Evolutionary conservation across 257 asterid species (phyloP).

Genomic region (Rhazya stricta): DNA sequence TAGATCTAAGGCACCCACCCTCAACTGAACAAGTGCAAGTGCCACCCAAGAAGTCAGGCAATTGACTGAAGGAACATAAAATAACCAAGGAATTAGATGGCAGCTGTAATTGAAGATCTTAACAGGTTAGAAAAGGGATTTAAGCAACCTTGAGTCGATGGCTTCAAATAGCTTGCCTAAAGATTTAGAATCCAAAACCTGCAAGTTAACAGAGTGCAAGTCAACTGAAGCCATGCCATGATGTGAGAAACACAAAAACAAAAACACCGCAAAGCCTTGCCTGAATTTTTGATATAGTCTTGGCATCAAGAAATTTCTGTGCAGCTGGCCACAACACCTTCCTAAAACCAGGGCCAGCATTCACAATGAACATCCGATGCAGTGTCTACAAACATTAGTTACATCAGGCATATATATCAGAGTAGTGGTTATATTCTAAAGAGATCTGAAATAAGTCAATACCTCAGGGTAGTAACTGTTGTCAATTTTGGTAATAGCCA

Average conservation of each 20-base stretch:
- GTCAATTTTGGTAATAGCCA: slow-evolving; percentile 80
- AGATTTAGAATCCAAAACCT: slow-evolving; percentile 82
- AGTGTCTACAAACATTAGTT: slow-evolving; percentile 61
- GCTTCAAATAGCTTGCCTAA: slow-evolving; percentile 69
- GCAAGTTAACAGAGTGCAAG: slow-evolving; percentile 21
- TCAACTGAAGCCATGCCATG: slow-evolving; percentile 17
- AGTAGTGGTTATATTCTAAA: neutral
- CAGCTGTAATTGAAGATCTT: slow-evolving; percentile 5
- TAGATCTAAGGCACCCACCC: slow-evolving; percentile 91
- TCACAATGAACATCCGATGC: slow-evolving; percentile 77
- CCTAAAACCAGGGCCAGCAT: slow-evolving; percentile 90
- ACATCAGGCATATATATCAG: slow-evolving; percentile 1
- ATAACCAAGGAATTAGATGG: slow-evolving; percentile 23
- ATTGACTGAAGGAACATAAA: slow-evolving; percentile 48
- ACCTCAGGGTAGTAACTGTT: slow-evolving; percentile 90
- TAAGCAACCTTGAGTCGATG: slow-evolving; percentile 67
- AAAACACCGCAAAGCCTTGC: slow-evolving; percentile 27
- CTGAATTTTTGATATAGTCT: slow-evolving; percentile 74
- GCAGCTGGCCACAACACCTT: slow-evolving; percentile 97
- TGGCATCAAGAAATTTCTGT: slow-evolving; percentile 75
- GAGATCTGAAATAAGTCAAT: slow-evolving; percentile 17
- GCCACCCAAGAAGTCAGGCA: slow-evolving; percentile 93
- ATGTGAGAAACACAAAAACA: neutral
- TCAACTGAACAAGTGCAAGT: slow-evolving; percentile 72
- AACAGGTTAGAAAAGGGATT: slow-evolving; percentile 19